Percentiles rank a stretch among this genome's conserved stretches.
Evolutionary conservation across 306 rosid species (phyloP).

Genomic region (Pyrus betulifolia): DNA sequence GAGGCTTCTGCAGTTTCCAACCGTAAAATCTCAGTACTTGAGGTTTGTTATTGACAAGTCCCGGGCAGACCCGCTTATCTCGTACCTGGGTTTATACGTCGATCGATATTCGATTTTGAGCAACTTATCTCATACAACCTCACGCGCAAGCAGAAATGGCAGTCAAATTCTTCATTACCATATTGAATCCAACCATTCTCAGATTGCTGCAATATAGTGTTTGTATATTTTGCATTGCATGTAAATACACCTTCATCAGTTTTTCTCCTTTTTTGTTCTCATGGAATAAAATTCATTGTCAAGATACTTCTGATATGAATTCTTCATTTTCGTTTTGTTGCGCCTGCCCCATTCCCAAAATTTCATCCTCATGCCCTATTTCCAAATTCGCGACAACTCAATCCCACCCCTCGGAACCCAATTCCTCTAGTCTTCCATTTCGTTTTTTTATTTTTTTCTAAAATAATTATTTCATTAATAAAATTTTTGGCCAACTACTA

Average conservation of each 20-base stretch:
- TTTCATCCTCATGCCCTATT: too few species aligned
- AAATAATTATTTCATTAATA: too few species aligned
- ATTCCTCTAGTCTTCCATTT: too few species aligned
- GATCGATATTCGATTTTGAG: slow-evolving; percentile 44
- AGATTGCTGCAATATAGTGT: slow-evolving; percentile 25
- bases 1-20: slow-evolving; percentile 58
- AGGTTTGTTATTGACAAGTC: slow-evolving; percentile 65
- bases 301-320: neutral
- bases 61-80: slow-evolving; percentile 65
- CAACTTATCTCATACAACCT: slow-evolving; percentile 13
- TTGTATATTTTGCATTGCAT: neutral
- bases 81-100: slow-evolving; percentile 53
- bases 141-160: slow-evolving; percentile 27
- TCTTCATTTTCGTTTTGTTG: neutral
- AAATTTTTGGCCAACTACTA: too few species aligned
- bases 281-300: neutral
- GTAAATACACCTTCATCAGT: neutral
- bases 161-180: slow-evolving; percentile 32
- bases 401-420: too few species aligned
- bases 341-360: too few species aligned
- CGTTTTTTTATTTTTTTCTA: too few species aligned
- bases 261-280: neutral
- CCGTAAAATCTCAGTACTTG: slow-evolving; percentile 42
- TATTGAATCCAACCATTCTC: slow-evolving; percentile 24
- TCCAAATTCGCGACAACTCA: too few species aligned